Evolutionary conservation across 1,284 basidiomycete species (phyloP).

Genomic region (Cryptococcus sp.): DNA sequence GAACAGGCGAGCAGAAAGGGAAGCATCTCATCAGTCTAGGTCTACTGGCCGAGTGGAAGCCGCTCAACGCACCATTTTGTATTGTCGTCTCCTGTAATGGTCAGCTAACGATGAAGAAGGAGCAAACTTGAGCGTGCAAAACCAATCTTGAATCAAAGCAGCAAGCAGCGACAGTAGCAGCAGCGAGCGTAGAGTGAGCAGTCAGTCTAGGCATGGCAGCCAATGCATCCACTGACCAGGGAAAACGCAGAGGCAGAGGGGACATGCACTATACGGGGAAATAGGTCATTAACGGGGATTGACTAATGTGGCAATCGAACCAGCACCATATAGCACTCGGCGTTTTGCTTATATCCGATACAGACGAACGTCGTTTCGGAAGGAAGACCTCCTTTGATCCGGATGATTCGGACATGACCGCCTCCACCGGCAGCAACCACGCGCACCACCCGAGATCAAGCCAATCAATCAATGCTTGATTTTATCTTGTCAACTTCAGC

Average conservation of each 20-base stretch:
- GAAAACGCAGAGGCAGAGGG: neutral
- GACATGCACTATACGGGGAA: neutral
- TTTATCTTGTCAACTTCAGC: too few species aligned
- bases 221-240: too few species aligned
- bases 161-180: too few species aligned
- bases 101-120: constrained; percentile 4
- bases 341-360: neutral
- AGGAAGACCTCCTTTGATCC: too few species aligned
- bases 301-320: neutral
- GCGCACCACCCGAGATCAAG: too few species aligned
- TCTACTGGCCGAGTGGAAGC: neutral
- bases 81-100: constrained; percentile 11
- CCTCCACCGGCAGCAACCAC: too few species aligned
- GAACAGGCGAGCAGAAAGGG: neutral
- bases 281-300: neutral
- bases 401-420: too few species aligned
- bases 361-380: neutral
- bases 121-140: too few species aligned
- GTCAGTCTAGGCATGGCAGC: too few species aligned
- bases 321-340: neutral
- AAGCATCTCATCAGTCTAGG: constrained; percentile 6
- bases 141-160: too few species aligned
- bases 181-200: too few species aligned
- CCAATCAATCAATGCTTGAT: too few species aligned
- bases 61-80: constrained; percentile 14